A percentile compares a stretch with the other conserved stretches of the same genome.
phyloP scores from a whole-genome alignment of 371 early-diverging fungal genomes.

The Batrachochytrium dendrobatidis region DNA sequence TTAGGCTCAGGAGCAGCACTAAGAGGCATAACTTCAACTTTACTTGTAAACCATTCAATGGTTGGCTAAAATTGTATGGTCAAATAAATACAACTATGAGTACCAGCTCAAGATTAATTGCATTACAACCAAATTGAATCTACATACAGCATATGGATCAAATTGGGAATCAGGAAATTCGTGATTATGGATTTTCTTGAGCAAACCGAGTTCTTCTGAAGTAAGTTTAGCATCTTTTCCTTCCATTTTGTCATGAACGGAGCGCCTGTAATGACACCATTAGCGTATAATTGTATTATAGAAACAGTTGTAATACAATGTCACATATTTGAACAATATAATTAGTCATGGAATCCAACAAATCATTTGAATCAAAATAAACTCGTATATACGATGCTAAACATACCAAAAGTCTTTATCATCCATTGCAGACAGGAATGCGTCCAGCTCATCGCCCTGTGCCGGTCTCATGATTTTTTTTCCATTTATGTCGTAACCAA shows the following conservation, averaged over 20 bases:
- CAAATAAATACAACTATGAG: not conserved
- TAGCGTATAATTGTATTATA: not conserved
- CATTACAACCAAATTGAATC: not conserved
- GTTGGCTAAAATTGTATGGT: constrained; percentile 42
- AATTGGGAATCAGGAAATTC: constrained; percentile 73
- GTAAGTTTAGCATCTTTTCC: constrained; percentile 75
- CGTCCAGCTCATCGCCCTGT: constrained; percentile 79
- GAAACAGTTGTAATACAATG: not conserved
- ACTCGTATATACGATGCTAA: not conserved
- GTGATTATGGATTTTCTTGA: constrained; percentile 75
- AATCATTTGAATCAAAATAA: not conserved
- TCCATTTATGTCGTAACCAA: constrained; percentile 92
- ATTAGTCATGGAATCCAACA: not conserved
- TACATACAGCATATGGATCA: constrained; percentile 73
- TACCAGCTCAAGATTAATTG: no score
- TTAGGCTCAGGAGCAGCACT: constrained; percentile 87
- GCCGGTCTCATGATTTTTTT: constrained; percentile 77
- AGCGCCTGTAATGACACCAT: constrained; percentile 43
- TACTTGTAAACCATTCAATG: constrained; percentile 88
- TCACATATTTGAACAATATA: not conserved
- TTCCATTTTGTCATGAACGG: constrained; percentile 72
- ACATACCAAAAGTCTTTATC: constrained; percentile 81
- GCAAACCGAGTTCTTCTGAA: constrained; percentile 83
- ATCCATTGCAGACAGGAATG: constrained; percentile 85
- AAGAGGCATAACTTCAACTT: constrained; percentile 71